These are phyloP conservation scores for Cercis canadensis DNA, from an alignment of 306 rosid species.

Conservation along the genomic window DNA sequence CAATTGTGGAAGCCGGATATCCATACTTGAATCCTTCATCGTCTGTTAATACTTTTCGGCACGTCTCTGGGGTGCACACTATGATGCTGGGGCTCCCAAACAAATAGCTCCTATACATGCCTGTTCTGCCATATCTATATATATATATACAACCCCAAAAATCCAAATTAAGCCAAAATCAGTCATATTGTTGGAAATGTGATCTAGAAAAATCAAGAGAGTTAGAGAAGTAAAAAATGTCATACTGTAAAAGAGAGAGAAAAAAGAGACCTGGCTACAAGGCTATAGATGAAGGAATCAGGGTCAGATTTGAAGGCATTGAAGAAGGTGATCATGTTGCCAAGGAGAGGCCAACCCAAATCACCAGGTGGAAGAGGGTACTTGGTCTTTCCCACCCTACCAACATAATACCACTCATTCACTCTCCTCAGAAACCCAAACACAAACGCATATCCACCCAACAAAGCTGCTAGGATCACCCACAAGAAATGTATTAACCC, in stretches of 20 bases:
- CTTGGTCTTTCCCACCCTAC: slow-evolving; percentile 21
- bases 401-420: slow-evolving; percentile 59
- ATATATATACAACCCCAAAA: too few relatives aligned
- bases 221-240: too few relatives aligned
- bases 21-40: slow-evolving; percentile 45
- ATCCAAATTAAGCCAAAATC: too few relatives aligned
- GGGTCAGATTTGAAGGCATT: slow-evolving; percentile 50
- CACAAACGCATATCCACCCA: slow-evolving; percentile 51
- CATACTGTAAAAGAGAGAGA: too few relatives aligned
- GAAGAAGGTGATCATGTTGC: slow-evolving; percentile 45
- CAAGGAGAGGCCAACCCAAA: slow-evolving; percentile 55
- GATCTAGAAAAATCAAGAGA: too few relatives aligned
- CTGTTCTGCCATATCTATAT: slow-evolving; percentile 50
- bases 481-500: slow-evolving; percentile 32
- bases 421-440: slow-evolving; percentile 48
- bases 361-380: slow-evolving; percentile 53
- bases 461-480: slow-evolving; percentile 28
- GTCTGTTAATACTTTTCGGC: slow-evolving; percentile 43
- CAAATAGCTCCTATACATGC: slow-evolving; percentile 43
- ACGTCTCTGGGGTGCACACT: slow-evolving; percentile 51
- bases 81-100: slow-evolving; percentile 52
- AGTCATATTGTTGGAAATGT: too few relatives aligned
- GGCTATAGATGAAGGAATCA: slow-evolving; percentile 45
- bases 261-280: too few relatives aligned
- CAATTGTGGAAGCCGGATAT: slow-evolving; percentile 47